A percentile compares a stretch with the other conserved stretches of the same genome.
Conservation (phyloP, 2,329 filamentous ascomycete species). For the Zymoseptoria tritici region DNA sequence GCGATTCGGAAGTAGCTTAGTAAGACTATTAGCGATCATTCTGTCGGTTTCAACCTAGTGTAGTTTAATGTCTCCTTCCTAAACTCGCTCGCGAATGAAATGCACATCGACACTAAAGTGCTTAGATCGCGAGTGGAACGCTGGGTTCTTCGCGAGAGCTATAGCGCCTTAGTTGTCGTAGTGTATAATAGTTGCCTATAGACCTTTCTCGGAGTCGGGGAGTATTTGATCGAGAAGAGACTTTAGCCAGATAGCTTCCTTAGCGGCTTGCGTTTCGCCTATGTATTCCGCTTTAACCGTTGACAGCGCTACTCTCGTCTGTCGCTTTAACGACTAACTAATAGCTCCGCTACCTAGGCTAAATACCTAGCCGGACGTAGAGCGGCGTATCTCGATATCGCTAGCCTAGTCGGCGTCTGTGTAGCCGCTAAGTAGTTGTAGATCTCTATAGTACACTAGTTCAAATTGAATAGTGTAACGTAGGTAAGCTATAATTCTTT, state of each 20-base stretch:
- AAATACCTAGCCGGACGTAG: constrained; percentile 6
- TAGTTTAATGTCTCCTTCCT: too few species aligned
- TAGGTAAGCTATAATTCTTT: constrained; percentile 9
- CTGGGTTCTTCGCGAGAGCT: constrained; percentile 1
- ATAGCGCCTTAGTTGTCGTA: constrained; percentile 6
- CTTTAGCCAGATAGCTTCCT: constrained; percentile 19
- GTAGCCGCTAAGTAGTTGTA: constrained; percentile 13
- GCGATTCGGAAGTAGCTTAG: too few species aligned
- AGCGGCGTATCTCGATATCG: constrained; percentile 10
- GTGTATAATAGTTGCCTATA: constrained; percentile 5
- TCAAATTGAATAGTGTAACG: constrained; percentile 3
- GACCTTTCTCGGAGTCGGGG: background rate
- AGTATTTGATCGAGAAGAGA: too few species aligned
- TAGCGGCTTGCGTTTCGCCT: constrained; percentile 14
- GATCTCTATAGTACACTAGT: constrained; percentile 6
- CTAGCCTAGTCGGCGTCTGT: constrained; percentile 18
- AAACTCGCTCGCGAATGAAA: too few species aligned
- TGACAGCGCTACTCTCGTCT: constrained; percentile 15
- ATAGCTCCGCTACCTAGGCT: constrained; percentile 3
- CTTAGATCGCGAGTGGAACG: constrained; percentile 1
- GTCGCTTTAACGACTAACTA: constrained; percentile 16
- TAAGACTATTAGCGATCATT: too few species aligned
- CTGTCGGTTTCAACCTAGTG: too few species aligned
- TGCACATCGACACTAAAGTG: too few species aligned
- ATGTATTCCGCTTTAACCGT: constrained; percentile 22